Evolutionary conservation across 306 rosid genomes (phyloP).

Genomic region (Gillenia trifoliata): DNA sequence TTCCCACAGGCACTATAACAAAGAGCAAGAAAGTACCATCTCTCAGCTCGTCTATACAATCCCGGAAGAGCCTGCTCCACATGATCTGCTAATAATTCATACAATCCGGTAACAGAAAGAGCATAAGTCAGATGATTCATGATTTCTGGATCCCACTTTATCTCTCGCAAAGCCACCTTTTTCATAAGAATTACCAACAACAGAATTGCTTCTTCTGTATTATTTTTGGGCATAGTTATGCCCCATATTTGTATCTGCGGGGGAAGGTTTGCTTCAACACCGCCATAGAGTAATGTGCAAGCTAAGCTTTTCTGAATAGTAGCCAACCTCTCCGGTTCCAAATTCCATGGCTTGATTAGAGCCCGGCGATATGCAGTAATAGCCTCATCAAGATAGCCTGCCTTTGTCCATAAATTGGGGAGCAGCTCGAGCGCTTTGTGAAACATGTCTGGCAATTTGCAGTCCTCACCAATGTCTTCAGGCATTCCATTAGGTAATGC

Average conservation of each 20-base stretch:
- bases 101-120: constrained; percentile 66
- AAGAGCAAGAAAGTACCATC: constrained; percentile 90
- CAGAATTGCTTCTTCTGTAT: constrained; percentile 73
- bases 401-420: constrained; percentile 66
- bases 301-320: constrained; percentile 66
- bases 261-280: constrained; percentile 66
- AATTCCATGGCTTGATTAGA: constrained; percentile 82
- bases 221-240: constrained; percentile 44
- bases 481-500: constrained; percentile 81
- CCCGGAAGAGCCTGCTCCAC: constrained; percentile 82
- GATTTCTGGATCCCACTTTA: constrained; percentile 74
- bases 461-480: constrained; percentile 55
- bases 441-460: constrained; percentile 85
- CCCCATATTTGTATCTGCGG: constrained; percentile 52
- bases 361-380: constrained; percentile 61
- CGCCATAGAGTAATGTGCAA: constrained; percentile 67
- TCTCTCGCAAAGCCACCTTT: constrained; percentile 51
- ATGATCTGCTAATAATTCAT: constrained; percentile 63
- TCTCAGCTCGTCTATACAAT: constrained; percentile 54
- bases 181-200: constrained; percentile 59
- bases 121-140: constrained; percentile 74
- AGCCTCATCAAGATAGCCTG: constrained; percentile 72
- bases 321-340: constrained; percentile 60
- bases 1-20: constrained; percentile 77
- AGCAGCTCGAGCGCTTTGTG: constrained; percentile 80